Percentiles rank a stretch among this genome's conserved stretches.
Conservation (phyloP, 2,329 filamentous ascomycete species). For the Cyphellophora europaea region DNA sequence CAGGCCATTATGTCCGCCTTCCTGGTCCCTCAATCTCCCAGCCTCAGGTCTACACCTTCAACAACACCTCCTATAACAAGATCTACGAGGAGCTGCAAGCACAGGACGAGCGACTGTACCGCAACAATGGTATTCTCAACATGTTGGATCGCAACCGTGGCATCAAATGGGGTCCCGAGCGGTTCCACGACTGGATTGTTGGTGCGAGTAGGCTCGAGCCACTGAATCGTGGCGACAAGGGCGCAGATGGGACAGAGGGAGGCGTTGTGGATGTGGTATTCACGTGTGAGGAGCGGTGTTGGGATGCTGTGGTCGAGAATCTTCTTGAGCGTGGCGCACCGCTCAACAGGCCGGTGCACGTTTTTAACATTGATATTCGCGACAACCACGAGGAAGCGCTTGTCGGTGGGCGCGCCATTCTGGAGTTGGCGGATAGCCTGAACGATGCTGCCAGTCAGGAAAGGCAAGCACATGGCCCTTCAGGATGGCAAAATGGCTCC, state of each 20-base stretch:
- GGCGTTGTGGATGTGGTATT: conserved; percentile 91
- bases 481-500: conserved; percentile 60
- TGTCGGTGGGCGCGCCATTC: conserved; percentile 79
- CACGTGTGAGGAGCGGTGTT: conserved; percentile 95
- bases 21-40: conserved; percentile 85
- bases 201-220: conserved; percentile 75
- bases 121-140: conserved; percentile 83
- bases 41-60: conserved; percentile 97
- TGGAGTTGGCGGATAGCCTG: conserved; percentile 78
- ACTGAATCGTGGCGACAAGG: conserved; percentile 58
- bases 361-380: conserved; percentile 97
- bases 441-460: conserved; percentile 75
- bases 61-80: conserved; percentile 86
- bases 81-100: conserved; percentile 86
- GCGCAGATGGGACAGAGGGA: conserved; percentile 70
- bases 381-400: conserved; percentile 97
- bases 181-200: conserved; percentile 95
- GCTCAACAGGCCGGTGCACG: conserved; percentile 86
- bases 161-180: conserved; percentile 91
- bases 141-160: conserved; percentile 89
- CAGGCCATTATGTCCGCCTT: conserved; percentile 84
- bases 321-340: conserved; percentile 75
- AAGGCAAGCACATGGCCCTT: conserved; percentile 53
- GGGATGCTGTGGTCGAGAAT: conserved; percentile 95
- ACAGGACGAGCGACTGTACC: conserved; percentile 82